Conservation (phyloP, 1,284 basidiomycete genomes). For the Sphagnurus paluster region DNA sequence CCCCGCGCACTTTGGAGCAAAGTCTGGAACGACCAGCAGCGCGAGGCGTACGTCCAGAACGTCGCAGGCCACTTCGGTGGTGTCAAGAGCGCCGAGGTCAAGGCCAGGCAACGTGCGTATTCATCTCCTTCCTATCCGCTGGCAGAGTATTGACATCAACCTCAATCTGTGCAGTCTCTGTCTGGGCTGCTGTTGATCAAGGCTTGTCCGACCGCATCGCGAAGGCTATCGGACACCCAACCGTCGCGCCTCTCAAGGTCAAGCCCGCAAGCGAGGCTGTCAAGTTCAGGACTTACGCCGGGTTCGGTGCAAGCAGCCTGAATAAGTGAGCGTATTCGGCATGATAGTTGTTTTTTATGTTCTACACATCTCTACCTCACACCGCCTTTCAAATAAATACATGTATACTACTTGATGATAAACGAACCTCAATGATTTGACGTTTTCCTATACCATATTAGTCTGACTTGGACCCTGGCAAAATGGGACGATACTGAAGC, state of each 20-base stretch:
- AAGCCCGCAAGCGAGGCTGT: conserved; percentile 61
- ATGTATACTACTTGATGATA: no score
- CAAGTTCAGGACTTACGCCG: conserved; percentile 46
- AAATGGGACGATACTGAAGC: no score
- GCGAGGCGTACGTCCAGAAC: conserved; percentile 75
- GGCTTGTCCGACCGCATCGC: conserved; percentile 74
- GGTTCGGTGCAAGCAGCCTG: no score
- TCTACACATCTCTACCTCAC: no score
- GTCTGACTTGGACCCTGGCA: no score
- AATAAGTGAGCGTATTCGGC: conserved; percentile 21
- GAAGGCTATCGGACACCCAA: conserved; percentile 61
- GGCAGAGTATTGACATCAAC: conserved; percentile 6
- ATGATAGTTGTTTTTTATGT: no score
- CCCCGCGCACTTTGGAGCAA: conserved; percentile 79
- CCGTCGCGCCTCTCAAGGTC: conserved; percentile 61
- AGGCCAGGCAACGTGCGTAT: conserved; percentile 65
- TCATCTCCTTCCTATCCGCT: neutral
- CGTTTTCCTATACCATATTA: no score
- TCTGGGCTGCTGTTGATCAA: conserved; percentile 79
- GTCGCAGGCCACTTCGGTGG: conserved; percentile 72
- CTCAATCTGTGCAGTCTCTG: conserved; percentile 53
- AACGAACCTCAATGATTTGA: no score
- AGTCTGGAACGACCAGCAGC: conserved; percentile 73
- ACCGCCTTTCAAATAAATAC: no score
- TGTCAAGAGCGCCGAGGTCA: conserved; percentile 67